Evolutionary conservation across 163 green algal species (phyloP).

Genomic region (Chlamydomonas reinhardtii): DNA sequence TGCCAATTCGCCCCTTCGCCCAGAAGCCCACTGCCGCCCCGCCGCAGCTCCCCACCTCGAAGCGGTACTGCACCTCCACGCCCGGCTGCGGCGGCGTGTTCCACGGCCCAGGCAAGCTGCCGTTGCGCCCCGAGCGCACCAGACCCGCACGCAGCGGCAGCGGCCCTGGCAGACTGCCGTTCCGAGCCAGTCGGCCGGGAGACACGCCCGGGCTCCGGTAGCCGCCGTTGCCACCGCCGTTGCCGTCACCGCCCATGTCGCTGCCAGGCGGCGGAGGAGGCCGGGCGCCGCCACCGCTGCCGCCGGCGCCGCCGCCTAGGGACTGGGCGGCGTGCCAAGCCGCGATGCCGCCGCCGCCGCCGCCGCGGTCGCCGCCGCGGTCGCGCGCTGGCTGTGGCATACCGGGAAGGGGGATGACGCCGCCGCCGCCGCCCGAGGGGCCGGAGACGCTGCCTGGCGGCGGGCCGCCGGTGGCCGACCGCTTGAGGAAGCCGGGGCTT

Average conservation of each 20-base stretch:
- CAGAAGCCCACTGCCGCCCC: too few relatives aligned
- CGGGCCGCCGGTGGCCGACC: too few relatives aligned
- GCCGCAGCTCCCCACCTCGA: too few relatives aligned
- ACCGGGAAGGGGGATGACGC: neutral
- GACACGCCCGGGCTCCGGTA: neutral
- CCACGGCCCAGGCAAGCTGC: conserved; percentile 21
- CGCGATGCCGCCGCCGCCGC: neutral
- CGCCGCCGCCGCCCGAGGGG: neutral
- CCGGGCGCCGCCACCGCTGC: too few relatives aligned
- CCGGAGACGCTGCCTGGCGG: too few relatives aligned
- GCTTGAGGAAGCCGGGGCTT: too few relatives aligned
- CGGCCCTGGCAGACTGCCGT: conserved; percentile 25
- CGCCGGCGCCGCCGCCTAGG: too few relatives aligned
- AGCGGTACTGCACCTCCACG: conserved; percentile 16
- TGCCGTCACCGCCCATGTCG: too few relatives aligned
- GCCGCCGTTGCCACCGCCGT: too few relatives aligned
- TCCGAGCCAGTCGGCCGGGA: neutral
- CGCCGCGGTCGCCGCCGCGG: neutral
- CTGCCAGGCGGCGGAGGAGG: too few relatives aligned
- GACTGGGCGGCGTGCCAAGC: neutral
- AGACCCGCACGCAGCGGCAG: conserved; percentile 11
- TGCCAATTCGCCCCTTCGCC: too few relatives aligned
- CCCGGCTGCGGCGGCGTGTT: conserved; percentile 8
- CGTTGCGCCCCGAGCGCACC: conserved; percentile 7
- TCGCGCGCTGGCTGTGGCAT: neutral